phyloP scores from a whole-genome alignment of 345 rosid species.

The Brassica juncea region DNA sequence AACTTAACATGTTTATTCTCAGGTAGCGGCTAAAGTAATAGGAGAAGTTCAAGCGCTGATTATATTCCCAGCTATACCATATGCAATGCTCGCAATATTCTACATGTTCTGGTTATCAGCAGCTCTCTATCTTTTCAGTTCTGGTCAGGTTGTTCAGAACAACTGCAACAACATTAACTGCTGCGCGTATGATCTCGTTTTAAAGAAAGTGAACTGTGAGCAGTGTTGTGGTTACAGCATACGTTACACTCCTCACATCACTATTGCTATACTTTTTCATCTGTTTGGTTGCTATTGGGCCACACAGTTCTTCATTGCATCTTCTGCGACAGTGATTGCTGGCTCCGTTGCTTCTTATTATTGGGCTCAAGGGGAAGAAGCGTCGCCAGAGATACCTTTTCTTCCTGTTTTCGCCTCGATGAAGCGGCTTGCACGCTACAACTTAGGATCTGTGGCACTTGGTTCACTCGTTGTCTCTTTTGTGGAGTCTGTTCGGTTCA shows the following conservation, averaged over 20 bases:
- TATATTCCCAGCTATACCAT: conserved; percentile 83
- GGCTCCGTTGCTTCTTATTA: conserved; percentile 96
- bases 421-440: conserved; percentile 83
- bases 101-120: conserved; percentile 96
- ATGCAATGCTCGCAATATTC: conserved; percentile 72
- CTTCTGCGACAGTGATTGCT: conserved; percentile 85
- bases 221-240: conserved; percentile 87
- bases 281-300: conserved; percentile 95
- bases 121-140: conserved; percentile 85
- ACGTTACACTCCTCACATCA: conserved; percentile 90
- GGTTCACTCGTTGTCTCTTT: conserved; percentile 86
- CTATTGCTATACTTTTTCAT: conserved; percentile 85
- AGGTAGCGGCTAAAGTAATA: conserved; percentile 98
- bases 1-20: conserved; percentile 14
- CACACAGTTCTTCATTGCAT: conserved; percentile 82
- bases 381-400: conserved; percentile 65
- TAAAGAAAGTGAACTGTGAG: conserved; percentile 80
- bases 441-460: conserved; percentile 91
- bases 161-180: conserved; percentile 73
- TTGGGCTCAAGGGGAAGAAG: conserved; percentile 80
- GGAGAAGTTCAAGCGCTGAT: conserved; percentile 97
- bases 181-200: conserved; percentile 80
- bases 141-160: conserved; percentile 80
- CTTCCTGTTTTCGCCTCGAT: conserved; percentile 94
- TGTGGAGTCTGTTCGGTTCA: conserved; percentile 88